Evolutionary conservation across 352 stramenopile genomes (phyloP), one percentile per base, ranked within the genome.

Genomic region (Globisporangium cylindrosporum): DNA sequence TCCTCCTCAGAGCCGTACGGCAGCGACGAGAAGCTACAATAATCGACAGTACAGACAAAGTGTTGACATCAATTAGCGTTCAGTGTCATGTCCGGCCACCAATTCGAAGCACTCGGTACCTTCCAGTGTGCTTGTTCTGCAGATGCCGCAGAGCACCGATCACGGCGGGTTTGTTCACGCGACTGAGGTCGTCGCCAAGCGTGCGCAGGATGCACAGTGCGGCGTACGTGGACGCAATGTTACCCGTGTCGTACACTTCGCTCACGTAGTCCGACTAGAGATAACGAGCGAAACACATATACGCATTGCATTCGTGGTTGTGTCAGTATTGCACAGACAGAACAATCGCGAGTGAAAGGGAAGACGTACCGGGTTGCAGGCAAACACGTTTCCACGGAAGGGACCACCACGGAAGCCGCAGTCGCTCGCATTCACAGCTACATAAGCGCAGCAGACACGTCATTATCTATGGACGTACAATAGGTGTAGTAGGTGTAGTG

Each of bases 151-250:
- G 64, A 0, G 88, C 77, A 2, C 58, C 70, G 20, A 92, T 74
- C 66, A 96, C 81, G 6, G 82, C 87, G 2, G 69, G 61, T 57
- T 92, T 93, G 64, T 96, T 83, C 24, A 96, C 82, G 25, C 86
- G 78, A 49, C 74, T 72, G 29, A 95, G 79, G 66, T 95, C 87
- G 66, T 97, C 90, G 15, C 90, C 90, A 1, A 97, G 82, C 22
- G 90, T 96, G 64, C 79, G 77, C 0, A 97, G 78, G 62, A 96
- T 94, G 55, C 85, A 89, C 9, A 97, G 79, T 18, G 89, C 82
- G 2, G 87, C 83, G 54, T 94, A 97, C 1, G 90, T 96, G 20
- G 87, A 90, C 59, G 90, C 88, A 46, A 97, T 90, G 74, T 93
- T 95, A 62, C 81, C 82, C 25, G 84, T 89, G 73, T 96, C 88